These are phyloP conservation scores for Aphanocladium album DNA, from an alignment of 2,329 filamentous ascomycete genomes.

Conservation along the genomic window DNA sequence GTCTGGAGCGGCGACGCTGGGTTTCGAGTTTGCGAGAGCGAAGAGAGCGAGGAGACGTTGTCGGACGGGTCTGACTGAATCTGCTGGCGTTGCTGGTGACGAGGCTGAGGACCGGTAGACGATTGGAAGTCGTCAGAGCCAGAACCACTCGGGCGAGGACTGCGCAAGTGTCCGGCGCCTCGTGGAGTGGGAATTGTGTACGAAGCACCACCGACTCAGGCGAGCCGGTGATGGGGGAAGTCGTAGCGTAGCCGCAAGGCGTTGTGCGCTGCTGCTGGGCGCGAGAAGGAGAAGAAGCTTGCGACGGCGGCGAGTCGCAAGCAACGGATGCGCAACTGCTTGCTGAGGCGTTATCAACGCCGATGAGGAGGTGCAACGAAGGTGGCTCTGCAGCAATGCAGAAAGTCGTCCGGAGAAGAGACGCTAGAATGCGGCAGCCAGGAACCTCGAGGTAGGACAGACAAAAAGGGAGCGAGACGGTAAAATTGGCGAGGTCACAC, in stretches of 20 bases:
- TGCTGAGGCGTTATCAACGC: neutral
- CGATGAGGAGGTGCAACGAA: neutral
- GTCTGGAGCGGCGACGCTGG: conserved; percentile 48
- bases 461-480: neutral
- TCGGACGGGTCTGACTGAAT: neutral
- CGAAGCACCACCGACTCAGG: conserved; percentile 12
- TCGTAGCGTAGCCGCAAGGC: neutral
- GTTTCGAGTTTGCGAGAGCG: conserved; percentile 42
- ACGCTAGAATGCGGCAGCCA: conserved; percentile 4
- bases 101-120: neutral
- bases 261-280: neutral
- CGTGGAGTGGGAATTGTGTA: conserved; percentile 10
- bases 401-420: neutral
- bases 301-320: neutral
- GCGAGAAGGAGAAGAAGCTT: neutral
- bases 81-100: conserved; percentile 9
- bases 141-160: conserved; percentile 10
- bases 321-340: neutral
- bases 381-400: neutral
- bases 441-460: neutral
- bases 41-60: conserved; percentile 35
- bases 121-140: conserved; percentile 9
- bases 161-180: conserved; percentile 14
- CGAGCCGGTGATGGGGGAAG: conserved; percentile 12
- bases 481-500: conserved; percentile 2